Evolutionary conservation across 371 early-diverging fungal species (phyloP), one percentile per base, ranked within the genome.

Genomic region (Nematocida ironsii): DNA sequence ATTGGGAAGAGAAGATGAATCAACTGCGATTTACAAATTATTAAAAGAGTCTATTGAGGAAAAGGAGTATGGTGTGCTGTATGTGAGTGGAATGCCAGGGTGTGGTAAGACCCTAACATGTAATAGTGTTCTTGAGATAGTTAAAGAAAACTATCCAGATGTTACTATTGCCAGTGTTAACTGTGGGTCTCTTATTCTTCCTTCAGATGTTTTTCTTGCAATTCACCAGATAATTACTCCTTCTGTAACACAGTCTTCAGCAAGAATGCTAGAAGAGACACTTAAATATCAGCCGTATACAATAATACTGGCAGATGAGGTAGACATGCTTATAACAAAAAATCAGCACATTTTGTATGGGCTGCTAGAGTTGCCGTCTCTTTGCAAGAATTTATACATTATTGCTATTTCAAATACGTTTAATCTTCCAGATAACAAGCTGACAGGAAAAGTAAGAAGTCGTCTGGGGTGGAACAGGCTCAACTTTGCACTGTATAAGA

Each of bases 331-430:
- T 44, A 92, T 95, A 5, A 94, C 92, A 0, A 91, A 92, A 71
- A 93, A 91, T 54, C 96, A 96, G 83, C 89, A 90, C 0, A 91
- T 96, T 75, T 91, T 97, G 89, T 97, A 97, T 89, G 95, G 96
- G 84, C 92, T 98, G 83, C 93, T 96, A 82, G 94, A 97, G 72
- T 94, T 97, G 93, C 95, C 97, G 1, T 93, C 91, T 72, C 33
- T 83, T 4, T 76, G 72, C 44, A 86, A 91, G 66, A 92, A 94
- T 3, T 88, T 91, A 61, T 86, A 97, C 16, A 90, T 95, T 72
- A 91, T 98, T 0, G 94, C 95, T 0, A 92, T 98, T 60, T 97
- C 97, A 39, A 98, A 98, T 84, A 97, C 97, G 0, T 95, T 97
- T 93, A 95, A 96, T 85, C 87, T 97, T 39, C 97, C 96, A 0